These are phyloP conservation scores for Fraxinus sp. DNA, from an alignment of 305 asterid genomes.

Conservation along the genomic window DNA sequence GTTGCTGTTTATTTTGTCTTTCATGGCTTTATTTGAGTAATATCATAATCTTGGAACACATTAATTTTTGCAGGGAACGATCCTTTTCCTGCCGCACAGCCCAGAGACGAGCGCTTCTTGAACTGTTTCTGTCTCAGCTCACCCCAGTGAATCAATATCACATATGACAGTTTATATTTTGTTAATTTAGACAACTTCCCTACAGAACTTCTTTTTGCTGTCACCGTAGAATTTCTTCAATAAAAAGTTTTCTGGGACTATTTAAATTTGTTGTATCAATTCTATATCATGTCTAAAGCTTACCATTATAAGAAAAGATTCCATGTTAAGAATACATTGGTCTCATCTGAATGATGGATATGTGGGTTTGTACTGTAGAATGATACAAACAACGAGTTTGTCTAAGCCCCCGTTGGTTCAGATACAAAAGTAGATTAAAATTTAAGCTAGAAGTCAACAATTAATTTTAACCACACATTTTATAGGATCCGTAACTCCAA, in stretches of 20 bases:
- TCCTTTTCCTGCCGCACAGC: constrained; percentile 51
- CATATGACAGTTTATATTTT: constrained; percentile 18
- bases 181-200: not conserved
- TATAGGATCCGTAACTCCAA: not conserved
- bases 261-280: not conserved
- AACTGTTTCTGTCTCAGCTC: constrained; percentile 64
- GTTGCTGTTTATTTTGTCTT: not conserved
- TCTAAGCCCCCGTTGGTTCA: not conserved
- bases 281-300: not conserved
- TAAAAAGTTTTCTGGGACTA: not conserved
- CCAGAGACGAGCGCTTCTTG: constrained; percentile 70
- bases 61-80: constrained; percentile 33
- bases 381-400: not conserved
- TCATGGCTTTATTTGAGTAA: not conserved
- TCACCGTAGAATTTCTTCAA: not conserved
- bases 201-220: not conserved
- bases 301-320: not conserved
- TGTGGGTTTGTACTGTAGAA: not conserved
- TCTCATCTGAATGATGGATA: not conserved
- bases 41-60: not conserved
- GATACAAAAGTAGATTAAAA: not conserved
- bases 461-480: too few relatives aligned
- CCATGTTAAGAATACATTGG: not conserved
- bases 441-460: not conserved
- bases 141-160: constrained; percentile 52